phyloP scores from a whole-genome alignment of 1,284 basidiomycete species.

The Cutaneotrichosporon sp. region DNA sequence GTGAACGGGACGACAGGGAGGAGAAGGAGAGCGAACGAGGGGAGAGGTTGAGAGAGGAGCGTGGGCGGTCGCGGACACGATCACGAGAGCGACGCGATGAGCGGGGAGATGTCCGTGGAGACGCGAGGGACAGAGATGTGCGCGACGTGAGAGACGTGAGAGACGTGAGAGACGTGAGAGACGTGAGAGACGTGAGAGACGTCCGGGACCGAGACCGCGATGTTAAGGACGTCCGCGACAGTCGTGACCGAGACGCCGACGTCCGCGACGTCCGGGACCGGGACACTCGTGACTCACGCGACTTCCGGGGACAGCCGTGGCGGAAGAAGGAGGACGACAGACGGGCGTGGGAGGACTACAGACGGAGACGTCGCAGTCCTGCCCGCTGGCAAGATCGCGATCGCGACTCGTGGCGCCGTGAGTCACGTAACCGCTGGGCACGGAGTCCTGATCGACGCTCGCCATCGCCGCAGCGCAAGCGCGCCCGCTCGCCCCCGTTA shows the following conservation, averaged over 20 bases:
- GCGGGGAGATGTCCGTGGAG: too few relatives aligned
- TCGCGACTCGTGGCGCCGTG: neutral
- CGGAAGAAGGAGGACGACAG: conserved; percentile 8
- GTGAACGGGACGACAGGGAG: neutral
- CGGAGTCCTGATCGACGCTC: neutral
- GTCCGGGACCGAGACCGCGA: neutral
- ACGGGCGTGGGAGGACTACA: conserved; percentile 11
- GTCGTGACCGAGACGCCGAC: neutral
- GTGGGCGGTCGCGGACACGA: neutral
- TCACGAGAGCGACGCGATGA: neutral
- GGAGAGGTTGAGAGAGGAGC: neutral
- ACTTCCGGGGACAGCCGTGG: neutral
- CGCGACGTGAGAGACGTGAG: too few relatives aligned
- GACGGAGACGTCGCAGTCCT: neutral
- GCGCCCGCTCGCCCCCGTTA: neutral
- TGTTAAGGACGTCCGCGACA: too few relatives aligned
- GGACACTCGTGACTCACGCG: too few relatives aligned
- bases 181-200: too few relatives aligned
- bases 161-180: too few relatives aligned
- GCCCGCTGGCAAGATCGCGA: conserved; percentile 1
- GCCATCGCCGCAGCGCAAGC: neutral
- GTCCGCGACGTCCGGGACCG: too few relatives aligned
- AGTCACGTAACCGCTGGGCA: neutral
- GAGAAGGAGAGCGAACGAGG: conserved; percentile 1
- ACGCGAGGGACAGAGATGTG: too few relatives aligned